A percentile compares a stretch with the other conserved stretches of the same genome.
Evolutionary conservation across 176 grass and related monocot species (phyloP).

Genomic region (Saccharum spontaneum): DNA sequence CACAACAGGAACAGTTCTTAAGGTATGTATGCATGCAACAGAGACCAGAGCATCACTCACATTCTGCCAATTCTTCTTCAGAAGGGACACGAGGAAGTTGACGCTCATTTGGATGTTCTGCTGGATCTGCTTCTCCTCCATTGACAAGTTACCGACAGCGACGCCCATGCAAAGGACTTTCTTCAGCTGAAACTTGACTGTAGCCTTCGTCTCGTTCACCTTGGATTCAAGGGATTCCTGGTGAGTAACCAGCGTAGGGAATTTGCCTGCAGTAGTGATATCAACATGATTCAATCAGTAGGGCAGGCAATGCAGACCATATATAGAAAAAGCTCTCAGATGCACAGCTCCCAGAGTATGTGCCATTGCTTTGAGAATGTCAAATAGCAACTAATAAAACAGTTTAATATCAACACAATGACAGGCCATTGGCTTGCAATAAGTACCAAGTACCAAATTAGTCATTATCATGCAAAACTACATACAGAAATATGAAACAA

Average conservation of each 20-base stretch:
- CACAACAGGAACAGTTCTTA: not conserved
- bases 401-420: not conserved
- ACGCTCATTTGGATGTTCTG: slow-evolving; percentile 95
- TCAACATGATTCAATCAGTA: slow-evolving; percentile 7
- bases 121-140: slow-evolving; percentile 98
- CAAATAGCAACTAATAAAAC: not conserved
- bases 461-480: not conserved
- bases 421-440: not conserved
- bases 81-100: slow-evolving; percentile 91
- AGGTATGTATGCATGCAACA: not conserved
- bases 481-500: not conserved
- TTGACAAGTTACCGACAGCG: slow-evolving; percentile 72
- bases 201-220: slow-evolving; percentile 92
- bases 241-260: slow-evolving; percentile 85
- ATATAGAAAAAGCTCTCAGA: not conserved
- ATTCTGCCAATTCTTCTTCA: slow-evolving; percentile 99
- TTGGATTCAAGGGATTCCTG: slow-evolving; percentile 86
- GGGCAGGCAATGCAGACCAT: not conserved
- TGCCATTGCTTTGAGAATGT: not conserved
- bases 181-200: slow-evolving; percentile 93
- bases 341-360: not conserved
- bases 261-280: slow-evolving; percentile 61
- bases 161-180: slow-evolving; percentile 99
- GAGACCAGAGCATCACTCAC: slow-evolving; percentile 30
- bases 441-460: not conserved